Conservation (phyloP, 75 land plant species). For the Cupressus sempervirens region DNA sequence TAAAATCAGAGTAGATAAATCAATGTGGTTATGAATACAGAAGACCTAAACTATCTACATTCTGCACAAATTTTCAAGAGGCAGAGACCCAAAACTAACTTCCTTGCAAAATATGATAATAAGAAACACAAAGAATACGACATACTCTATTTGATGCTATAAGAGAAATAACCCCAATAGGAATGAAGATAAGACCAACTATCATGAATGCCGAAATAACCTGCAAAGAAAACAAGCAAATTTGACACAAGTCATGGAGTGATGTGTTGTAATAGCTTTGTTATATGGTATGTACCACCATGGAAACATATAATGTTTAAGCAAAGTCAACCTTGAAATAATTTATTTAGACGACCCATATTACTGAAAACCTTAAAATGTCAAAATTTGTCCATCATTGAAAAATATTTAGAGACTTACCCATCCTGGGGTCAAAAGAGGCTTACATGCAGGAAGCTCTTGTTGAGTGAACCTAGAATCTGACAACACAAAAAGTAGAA, state of each 20-base stretch:
- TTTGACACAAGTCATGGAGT: neutral
- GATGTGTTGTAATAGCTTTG: neutral
- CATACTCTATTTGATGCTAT: constrained; percentile 67
- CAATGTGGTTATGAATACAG: neutral
- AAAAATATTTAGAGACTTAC: constrained; percentile 26
- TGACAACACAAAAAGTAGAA: constrained; percentile 19
- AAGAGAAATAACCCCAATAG: constrained; percentile 69
- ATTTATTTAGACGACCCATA: neutral
- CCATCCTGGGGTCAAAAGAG: constrained; percentile 86
- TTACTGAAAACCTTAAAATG: neutral
- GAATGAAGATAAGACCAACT: constrained; percentile 74
- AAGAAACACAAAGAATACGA: neutral
- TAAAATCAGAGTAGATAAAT: constrained; percentile 7
- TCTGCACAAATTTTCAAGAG: neutral
- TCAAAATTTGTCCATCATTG: neutral
- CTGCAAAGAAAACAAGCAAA: constrained; percentile 25
- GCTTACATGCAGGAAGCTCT: constrained; percentile 94
- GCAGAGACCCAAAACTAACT: neutral
- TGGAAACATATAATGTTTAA: neutral
- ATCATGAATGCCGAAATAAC: constrained; percentile 61
- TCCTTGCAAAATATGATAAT: neutral
- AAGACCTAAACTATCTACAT: constrained; percentile 6
- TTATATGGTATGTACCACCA: neutral
- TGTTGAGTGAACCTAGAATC: constrained; percentile 87
- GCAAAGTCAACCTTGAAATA: neutral